These are phyloP conservation scores for Fusarium napiforme DNA, from an alignment of 2,329 filamentous ascomycete genomes.

Conservation along the genomic window DNA sequence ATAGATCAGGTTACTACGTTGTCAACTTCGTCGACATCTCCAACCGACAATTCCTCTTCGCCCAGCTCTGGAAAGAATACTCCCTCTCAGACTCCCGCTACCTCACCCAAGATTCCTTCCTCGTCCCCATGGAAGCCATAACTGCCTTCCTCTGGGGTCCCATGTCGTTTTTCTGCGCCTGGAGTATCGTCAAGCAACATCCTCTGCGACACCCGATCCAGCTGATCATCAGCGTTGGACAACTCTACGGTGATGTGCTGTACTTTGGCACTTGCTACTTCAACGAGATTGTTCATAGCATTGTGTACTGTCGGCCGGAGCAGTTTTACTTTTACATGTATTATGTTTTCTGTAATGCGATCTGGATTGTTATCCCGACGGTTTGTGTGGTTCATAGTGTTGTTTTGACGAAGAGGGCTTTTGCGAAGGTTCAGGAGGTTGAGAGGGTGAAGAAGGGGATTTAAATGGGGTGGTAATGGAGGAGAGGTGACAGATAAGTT, in stretches of 20 bases:
- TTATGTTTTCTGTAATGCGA: conserved; percentile 62
- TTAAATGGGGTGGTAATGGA: background rate
- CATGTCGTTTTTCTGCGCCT: conserved; percentile 60
- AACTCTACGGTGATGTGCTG: conserved; percentile 63
- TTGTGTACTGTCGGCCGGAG: conserved; percentile 63
- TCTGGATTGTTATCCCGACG: conserved; percentile 64
- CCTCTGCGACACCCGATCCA: conserved; percentile 62
- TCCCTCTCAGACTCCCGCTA: conserved; percentile 67
- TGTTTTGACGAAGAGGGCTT: conserved; percentile 39
- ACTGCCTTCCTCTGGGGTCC: conserved; percentile 66
- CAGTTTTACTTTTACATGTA: conserved; percentile 64
- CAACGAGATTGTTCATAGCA: conserved; percentile 52
- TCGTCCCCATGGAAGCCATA: conserved; percentile 66
- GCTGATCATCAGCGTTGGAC: conserved; percentile 58
- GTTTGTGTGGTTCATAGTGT: conserved; percentile 48
- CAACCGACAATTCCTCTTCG: conserved; percentile 56
- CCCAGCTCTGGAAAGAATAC: conserved; percentile 69
- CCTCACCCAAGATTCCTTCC: conserved; percentile 62
- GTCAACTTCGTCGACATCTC: conserved; percentile 56
- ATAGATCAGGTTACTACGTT: conserved; percentile 58
- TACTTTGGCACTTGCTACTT: conserved; percentile 62
- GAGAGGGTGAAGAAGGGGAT: conserved; percentile 43
- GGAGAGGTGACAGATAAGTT: too few species aligned
- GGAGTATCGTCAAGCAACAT: conserved; percentile 55
- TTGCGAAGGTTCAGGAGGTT: conserved; percentile 43